phyloP scores from a whole-genome alignment of 768 basidiomycete species.

The Neoboletus brunneissimus region DNA sequence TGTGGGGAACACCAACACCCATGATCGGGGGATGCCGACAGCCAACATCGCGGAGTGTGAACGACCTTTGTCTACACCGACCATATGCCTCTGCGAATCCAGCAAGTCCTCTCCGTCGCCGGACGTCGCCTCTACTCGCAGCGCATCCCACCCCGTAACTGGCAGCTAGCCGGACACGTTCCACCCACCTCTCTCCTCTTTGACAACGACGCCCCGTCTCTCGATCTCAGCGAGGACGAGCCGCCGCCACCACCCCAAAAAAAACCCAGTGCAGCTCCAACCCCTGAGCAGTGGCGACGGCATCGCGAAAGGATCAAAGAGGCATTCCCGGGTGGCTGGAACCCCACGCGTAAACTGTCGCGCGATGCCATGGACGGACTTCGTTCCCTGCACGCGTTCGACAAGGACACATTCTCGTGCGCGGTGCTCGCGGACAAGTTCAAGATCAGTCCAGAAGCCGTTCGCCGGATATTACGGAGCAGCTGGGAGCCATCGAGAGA shows the following conservation, averaged over 20 bases:
- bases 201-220: slow-evolving; percentile 13
- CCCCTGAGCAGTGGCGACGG: slow-evolving; percentile 45
- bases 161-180: slow-evolving; percentile 32
- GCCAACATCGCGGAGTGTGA: slow-evolving; percentile 18
- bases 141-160: slow-evolving; percentile 26
- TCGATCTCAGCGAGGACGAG: slow-evolving; percentile 32
- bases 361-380: slow-evolving; percentile 83
- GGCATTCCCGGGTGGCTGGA: slow-evolving; percentile 67
- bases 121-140: slow-evolving; percentile 28
- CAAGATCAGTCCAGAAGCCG: slow-evolving; percentile 77
- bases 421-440: slow-evolving; percentile 73
- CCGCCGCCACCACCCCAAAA: slow-evolving; percentile 28
- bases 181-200: slow-evolving; percentile 31
- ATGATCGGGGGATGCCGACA: slow-evolving; percentile 25
- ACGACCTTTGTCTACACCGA: not conserved
- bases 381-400: slow-evolving; percentile 59
- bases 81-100: slow-evolving; percentile 22
- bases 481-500: slow-evolving; percentile 63
- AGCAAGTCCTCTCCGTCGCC: slow-evolving; percentile 1
- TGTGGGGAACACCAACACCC: not conserved
- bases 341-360: slow-evolving; percentile 75
- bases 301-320: slow-evolving; percentile 53
- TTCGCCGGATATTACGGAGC: slow-evolving; percentile 75
- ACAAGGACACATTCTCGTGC: slow-evolving; percentile 63
- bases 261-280: slow-evolving; percentile 20